Base-by-base conservation (phyloP, 768 basidiomycete species). In the Podaxis sp. region DNA sequence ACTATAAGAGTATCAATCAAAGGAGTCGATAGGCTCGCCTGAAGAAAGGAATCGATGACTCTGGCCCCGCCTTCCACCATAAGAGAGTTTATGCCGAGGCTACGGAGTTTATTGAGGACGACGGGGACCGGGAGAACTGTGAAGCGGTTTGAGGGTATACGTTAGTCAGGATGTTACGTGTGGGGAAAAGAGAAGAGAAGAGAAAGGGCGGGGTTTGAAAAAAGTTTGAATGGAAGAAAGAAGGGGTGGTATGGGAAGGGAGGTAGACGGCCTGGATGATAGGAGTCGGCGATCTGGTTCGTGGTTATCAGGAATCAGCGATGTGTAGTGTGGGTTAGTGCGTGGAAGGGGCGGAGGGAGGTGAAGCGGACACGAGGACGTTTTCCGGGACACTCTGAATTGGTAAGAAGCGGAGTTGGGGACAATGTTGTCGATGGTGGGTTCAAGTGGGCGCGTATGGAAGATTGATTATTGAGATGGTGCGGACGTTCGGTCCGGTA, bases 1-100 rank as follows among this genome's bases (percentile, higher is more conserved):
- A 98, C 77, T 51, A 99, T 83, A 19, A 97, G 69, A 12, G 82
- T 79, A 72, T 98, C 92, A 4, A 96, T 80, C 12, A 84, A 64
- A 30, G 71, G 69, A 26, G 71, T 73, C 12, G 64, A 62, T 17
- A 60, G 11, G 39, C 66, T 62, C 19, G 64, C 63, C 7, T 65
- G 59, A 13, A 95, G 75, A 76, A 94, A 92, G 0, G 91, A 87
- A 5, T 81, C 78, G 61, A 99, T 94, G 65, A 99, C 81, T 8
- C 77, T 76, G 8, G 93, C 90, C 15, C 97, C 97, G 57, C 97
- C 97, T 77, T 99, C 97, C 5, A 98, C 92, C 96, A 99, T 99
- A 59, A 98, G 77, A 11, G 87, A 89, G 11, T 75, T 74, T 64
- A 96, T 79, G 2, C 84, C 86, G n/a, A 81, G 75, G 11, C 75